Evolutionary conservation across 2,329 filamentous ascomycete genomes (phyloP), one percentile per base, ranked within the genome.

Genomic region (Penicillium glabrum): DNA sequence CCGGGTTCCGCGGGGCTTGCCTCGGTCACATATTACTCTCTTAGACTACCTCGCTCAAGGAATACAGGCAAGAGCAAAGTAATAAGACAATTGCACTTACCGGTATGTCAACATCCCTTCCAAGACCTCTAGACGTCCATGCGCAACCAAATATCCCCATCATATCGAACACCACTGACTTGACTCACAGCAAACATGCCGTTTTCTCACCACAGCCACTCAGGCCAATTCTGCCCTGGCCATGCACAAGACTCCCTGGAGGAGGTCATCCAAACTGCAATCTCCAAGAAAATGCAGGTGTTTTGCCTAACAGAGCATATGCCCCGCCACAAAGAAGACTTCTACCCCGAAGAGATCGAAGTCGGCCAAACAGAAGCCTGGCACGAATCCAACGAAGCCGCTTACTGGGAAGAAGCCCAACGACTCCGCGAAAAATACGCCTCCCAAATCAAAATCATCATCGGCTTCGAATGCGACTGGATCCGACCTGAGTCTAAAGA

Each of bases 151-250:
- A 5, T 29, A 11, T 41, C 14, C 16, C 23, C 26, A n/a, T 31
- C 13, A 3, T 31, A 39, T 16, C 19, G 27, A 37, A 9, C 19
- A 19, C 11, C 23, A 33, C 41, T 45, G 41, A 53, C 50, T 19
- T 21, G 13, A 19, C 8, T 27, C 50, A 53, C 11, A 33, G 48
- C 48, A 45, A 33, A 11, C 51, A 98, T 98, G 95, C 93, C 93
- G 1, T 96, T 96, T 79, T 96, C 95, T 5, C 96, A 98, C 81
- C 95, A 99, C 77, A 96, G 91, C 70, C 95, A 99, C 78, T 98
- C 95, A 37, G 95, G 95, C 61, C 91, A 99, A 74, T 99, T 99
- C 80, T 99, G 95, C 79, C 88, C 88, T 10, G 86, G 89, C 66
- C 95, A 99, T 79, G 95, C 95, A 50, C 86, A 89, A 71, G 86